These are phyloP conservation scores for Cylindrotheca fusiformis DNA, from an alignment of 108 stramenopile species.

Conservation along the genomic window DNA sequence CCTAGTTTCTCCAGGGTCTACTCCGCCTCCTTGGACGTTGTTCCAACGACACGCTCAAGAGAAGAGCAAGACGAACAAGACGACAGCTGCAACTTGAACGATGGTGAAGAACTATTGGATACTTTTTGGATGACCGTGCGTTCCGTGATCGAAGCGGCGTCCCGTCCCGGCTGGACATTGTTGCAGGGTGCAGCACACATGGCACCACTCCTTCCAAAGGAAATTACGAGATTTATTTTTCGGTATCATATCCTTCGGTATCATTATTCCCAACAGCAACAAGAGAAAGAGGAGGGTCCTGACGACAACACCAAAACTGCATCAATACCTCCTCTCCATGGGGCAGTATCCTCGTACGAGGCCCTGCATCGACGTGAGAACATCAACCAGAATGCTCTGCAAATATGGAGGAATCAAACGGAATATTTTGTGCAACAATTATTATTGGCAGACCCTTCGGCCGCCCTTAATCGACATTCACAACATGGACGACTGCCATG, in stretches of 20 bases:
- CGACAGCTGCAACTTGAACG: no score
- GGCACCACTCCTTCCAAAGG: background rate
- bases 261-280: no score
- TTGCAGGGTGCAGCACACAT: background rate
- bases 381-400: background rate
- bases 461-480: background rate
- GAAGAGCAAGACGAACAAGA: no score
- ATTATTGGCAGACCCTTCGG: background rate
- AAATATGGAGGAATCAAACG: background rate
- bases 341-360: background rate
- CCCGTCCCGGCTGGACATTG: background rate
- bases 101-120: no score
- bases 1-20: background rate
- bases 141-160: background rate
- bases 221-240: background rate
- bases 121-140: background rate
- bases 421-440: background rate
- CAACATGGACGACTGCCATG: background rate
- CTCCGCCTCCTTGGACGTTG: no score
- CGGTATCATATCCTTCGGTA: no score
- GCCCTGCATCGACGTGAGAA: background rate
- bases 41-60: no score
- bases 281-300: background rate
- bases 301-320: background rate
- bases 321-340: no score